phyloP scores from a whole-genome alignment of 2,329 filamentous ascomycete species.

The Neofusicoccum kwambonambiense region DNA sequence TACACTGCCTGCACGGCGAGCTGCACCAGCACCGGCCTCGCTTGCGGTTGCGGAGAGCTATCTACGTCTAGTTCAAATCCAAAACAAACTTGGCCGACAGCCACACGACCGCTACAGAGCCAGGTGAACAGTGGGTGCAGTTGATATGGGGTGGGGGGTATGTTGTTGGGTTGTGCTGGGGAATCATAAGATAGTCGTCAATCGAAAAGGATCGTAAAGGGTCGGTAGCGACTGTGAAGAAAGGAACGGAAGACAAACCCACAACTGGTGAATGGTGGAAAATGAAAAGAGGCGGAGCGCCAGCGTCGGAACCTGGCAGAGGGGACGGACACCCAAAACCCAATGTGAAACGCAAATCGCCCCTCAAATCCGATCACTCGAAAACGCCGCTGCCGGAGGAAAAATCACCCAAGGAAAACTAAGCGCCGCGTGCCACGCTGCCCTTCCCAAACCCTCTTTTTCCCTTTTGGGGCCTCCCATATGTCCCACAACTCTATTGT shows the following conservation, averaged over 20 bases:
- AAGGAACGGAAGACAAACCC: background rate
- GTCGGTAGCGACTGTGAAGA: constrained; percentile 9
- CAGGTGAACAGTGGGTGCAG: background rate
- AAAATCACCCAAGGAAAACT: background rate
- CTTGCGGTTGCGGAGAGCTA: constrained; percentile 5
- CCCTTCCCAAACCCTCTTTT: background rate
- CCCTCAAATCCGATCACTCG: constrained; percentile 4
- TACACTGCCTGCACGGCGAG: constrained; percentile 7
- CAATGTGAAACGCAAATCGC: background rate
- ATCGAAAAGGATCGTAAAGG: constrained; percentile 15
- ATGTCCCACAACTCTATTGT: constrained; percentile 5
- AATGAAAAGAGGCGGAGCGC: background rate
- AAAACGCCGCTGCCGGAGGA: constrained; percentile 5
- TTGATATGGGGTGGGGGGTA: background rate
- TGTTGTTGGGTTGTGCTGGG: background rate
- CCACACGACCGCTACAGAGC: background rate
- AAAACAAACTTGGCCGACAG: constrained; percentile 7
- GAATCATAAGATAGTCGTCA: constrained; percentile 8
- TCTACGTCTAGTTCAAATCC: constrained; percentile 7
- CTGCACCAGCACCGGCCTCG: constrained; percentile 2
- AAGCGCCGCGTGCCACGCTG: background rate
- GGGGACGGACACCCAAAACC: constrained; percentile 2
- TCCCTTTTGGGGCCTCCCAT: background rate
- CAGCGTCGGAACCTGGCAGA: background rate
- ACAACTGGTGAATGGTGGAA: background rate